Conservation (phyloP, 352 stramenopile species). For the Phytophthora agathidicida region DNA sequence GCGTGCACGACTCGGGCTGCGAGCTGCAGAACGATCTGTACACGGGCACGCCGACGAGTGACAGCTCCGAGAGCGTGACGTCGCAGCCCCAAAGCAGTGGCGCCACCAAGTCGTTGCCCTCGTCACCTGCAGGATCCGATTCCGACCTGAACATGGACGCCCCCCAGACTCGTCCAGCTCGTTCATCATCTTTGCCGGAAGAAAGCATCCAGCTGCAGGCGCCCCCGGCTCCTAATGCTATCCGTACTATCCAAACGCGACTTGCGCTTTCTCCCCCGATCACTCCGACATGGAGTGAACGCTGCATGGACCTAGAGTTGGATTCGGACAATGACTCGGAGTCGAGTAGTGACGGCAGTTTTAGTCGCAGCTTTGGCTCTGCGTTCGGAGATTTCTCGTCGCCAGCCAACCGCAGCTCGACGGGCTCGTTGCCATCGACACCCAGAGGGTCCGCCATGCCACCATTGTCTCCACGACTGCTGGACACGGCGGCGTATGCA, state of each 20-base stretch:
- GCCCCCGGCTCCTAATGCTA: slow-evolving; percentile 1
- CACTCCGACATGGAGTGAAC: slow-evolving; percentile 29
- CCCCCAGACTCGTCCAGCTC: slow-evolving; percentile 7
- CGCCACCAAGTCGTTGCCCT: slow-evolving; percentile 45
- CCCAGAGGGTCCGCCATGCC: slow-evolving; percentile 17
- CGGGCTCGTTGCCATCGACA: slow-evolving; percentile 28
- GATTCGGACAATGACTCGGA: slow-evolving; percentile 51
- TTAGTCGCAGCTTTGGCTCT: slow-evolving; percentile 17
- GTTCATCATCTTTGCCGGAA: slow-evolving; percentile 21
- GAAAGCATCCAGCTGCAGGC: slow-evolving; percentile 10
- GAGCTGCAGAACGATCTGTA: slow-evolving; percentile 63
- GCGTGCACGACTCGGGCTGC: slow-evolving; percentile 85
- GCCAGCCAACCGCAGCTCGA: slow-evolving; percentile 19
- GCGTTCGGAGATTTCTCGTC: slow-evolving; percentile 27
- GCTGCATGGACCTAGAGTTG: slow-evolving; percentile 13
- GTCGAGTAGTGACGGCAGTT: slow-evolving; percentile 46
- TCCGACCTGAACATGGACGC: neutral
- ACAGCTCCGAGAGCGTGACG: slow-evolving; percentile 7
- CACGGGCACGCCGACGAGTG: slow-evolving; percentile 28
- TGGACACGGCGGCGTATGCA: slow-evolving; percentile 50
- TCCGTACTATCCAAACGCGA: slow-evolving; percentile 10
- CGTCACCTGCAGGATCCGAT: slow-evolving; percentile 33
- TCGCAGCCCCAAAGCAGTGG: slow-evolving; percentile 12
- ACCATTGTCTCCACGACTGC: slow-evolving; percentile 55
- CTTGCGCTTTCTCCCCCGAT: slow-evolving; percentile 32